Percentiles rank a stretch among this genome's conserved stretches.
Conservation (phyloP, 2,329 filamentous ascomycete genomes). For the Fusarium nanum region DNA sequence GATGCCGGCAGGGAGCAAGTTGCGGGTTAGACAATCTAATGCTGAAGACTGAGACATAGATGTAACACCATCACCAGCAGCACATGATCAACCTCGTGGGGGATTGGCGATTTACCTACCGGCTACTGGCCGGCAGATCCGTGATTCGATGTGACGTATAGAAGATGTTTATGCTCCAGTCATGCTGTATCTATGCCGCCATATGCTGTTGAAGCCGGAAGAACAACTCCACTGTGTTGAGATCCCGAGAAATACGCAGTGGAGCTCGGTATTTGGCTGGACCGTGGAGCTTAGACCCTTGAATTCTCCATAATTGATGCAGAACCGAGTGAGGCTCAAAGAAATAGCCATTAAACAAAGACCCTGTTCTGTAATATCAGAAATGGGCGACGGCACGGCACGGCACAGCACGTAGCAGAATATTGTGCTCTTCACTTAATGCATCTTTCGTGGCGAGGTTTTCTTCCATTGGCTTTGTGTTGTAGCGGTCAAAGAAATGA, state of each 20-base stretch:
- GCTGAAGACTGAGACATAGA: neutral
- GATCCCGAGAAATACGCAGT: slow-evolving; percentile 10
- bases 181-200: neutral
- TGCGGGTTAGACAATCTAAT: slow-evolving; percentile 9
- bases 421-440: neutral
- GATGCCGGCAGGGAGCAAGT: neutral
- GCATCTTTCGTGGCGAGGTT: neutral
- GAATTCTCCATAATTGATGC: slow-evolving; percentile 25
- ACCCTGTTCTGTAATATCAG: neutral
- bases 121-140: neutral
- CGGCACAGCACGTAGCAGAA: neutral
- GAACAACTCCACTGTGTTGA: neutral
- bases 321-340: slow-evolving; percentile 27
- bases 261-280: slow-evolving; percentile 25
- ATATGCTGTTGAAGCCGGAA: slow-evolving; percentile 6
- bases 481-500: neutral
- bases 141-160: neutral
- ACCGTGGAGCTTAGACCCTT: slow-evolving; percentile 26
- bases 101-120: neutral
- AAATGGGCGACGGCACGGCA: neutral
- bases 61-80: neutral
- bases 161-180: neutral
- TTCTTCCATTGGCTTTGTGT: neutral
- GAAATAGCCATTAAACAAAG: neutral
- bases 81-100: neutral